Conservation (phyloP, 495 filamentous ascomycete genomes). For the Aspergillus sparsus region DNA sequence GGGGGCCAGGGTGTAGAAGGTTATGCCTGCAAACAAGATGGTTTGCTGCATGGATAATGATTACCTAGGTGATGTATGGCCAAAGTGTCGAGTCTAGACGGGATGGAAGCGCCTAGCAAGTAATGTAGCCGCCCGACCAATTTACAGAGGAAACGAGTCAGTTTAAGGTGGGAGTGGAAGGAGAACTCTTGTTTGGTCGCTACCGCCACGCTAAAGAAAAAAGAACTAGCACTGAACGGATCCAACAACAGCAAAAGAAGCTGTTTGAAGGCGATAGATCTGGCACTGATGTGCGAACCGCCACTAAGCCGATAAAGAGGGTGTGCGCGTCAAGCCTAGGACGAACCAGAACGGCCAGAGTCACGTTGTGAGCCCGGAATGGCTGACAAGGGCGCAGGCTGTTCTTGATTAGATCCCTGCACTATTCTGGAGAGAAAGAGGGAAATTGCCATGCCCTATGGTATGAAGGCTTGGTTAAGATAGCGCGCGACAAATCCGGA, state of each 20-base stretch:
- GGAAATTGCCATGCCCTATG: slow-evolving; percentile 9
- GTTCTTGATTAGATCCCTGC: slow-evolving; percentile 1
- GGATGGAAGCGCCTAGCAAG: slow-evolving; percentile 15
- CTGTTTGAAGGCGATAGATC: slow-evolving; percentile 6
- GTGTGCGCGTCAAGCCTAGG: slow-evolving; percentile 20
- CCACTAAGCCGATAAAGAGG: slow-evolving; percentile 11
- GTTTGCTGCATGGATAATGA: slow-evolving; percentile 17
- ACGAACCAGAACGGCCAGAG: slow-evolving; percentile 15
- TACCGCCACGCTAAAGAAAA: slow-evolving; percentile 18
- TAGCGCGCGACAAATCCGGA: slow-evolving; percentile 20
- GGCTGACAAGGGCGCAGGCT: slow-evolving; percentile 9
- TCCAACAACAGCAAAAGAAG: slow-evolving; percentile 12
- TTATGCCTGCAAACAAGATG: slow-evolving; percentile 8
- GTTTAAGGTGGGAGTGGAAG: slow-evolving; percentile 8
- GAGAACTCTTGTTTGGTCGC: slow-evolving; percentile 12
- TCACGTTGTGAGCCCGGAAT: not conserved
- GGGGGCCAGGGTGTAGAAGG: not conserved
- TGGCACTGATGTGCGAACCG: slow-evolving; percentile 14
- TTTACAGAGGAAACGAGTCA: slow-evolving; percentile 8
- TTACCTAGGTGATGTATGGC: slow-evolving; percentile 5
- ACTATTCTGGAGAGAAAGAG: slow-evolving; percentile 4
- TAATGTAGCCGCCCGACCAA: slow-evolving; percentile 19
- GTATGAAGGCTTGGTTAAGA: slow-evolving; percentile 8
- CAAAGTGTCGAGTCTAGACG: slow-evolving; percentile 1
- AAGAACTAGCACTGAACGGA: slow-evolving; percentile 7